Base-by-base conservation (phyloP, 1,284 basidiomycete genomes). In the Marasmius sp. region DNA sequence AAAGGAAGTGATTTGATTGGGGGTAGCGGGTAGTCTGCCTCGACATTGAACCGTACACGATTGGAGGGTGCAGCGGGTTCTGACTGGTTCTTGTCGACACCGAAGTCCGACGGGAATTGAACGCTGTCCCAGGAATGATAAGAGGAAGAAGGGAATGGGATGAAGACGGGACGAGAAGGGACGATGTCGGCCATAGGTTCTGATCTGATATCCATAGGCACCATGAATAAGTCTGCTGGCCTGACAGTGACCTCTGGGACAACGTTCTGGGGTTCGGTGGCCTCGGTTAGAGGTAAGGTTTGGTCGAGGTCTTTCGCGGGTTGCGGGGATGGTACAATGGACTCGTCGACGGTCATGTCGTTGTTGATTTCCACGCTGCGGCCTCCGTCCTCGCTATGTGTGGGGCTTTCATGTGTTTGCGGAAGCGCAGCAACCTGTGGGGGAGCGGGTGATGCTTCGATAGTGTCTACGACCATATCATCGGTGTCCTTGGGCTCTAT, bases 1-100 rank as follows among this genome's bases (percentile, higher is more conserved):
- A 79, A 67, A 18, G 89, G 88, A n/a, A 92, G 77, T 6, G 76
- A 68, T 65, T 83, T 86, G 50, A 88, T 75, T 10, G 85, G 81
- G 16, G 91, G 90, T 3, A 91, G 75, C 6, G 81, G 79, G 67
- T 90, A 91, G 0, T 77, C 68, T 14, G 79, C 78, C 52, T 80
- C 75, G 63, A 80, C 78, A 53, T 81, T 76, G 51, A 74, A 71
- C 61, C 75, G 74, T 48, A 73, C 70, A 59, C 74, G 75, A 43
- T 65, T 66, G 36, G 70, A 68, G 27, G 72, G 67, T 16, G 60
- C 51, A 57, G 70, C 49, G 37, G 64, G 48, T 27, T 20, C 43
- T 27, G 53, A 27, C 12, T 57, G 52, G 14, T 63, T 47, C 8
- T 71, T 68, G 20, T 69, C 70, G 41, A 36, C 18, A 36, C 66